Evolutionary conservation across 345 rosid species (phyloP), one percentile per base, ranked within the genome.

Genomic region (Geranium brycei): DNA sequence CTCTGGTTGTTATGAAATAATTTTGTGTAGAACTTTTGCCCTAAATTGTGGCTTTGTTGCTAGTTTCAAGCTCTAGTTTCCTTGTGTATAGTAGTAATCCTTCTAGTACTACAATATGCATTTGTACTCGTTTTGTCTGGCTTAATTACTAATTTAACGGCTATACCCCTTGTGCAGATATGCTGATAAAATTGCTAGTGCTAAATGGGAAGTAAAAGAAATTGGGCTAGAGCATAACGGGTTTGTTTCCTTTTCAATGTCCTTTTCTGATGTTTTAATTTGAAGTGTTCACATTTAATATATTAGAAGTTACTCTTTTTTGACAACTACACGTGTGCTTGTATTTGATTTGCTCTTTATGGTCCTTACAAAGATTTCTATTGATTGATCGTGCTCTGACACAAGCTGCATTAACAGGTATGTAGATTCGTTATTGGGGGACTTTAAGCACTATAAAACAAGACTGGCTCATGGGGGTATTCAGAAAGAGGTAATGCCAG

Each of bases 151-250:
- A 47, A 47, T 8, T 47, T 11, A 47, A 47, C 11, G 53, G 53
- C 14, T 47, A 47, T 0, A 4, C 10, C 3, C 32, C 59, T 64
- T 77, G 72, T 71, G 66, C 83, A 95, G 97, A 76, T 95, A 91
- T 75, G 89, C 82, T 13, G 99, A 95, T 76, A 86, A 92, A 61
- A 81, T 95, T 73, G 86, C 96, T 69, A 84, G 81, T 73, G 85
- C 93, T 23, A 95, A 87, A 76, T 95, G 99, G 99, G 99, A 95
- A 78, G 73, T 91, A 60, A 95, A 85, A 80, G 99, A 95, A 79
- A 84, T 95, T 19, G 99, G 99, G 41, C 75, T 95, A 59, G 99
- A 95, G 78, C 99, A 95, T 64, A 95, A 95, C 73, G 96, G 99
- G 97, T 95, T 71, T 61, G 95, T 47, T 47, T 47, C 53, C 53